Conservation (phyloP, 805 yeast species). For the Zygoascus ofunaensis region DNA sequence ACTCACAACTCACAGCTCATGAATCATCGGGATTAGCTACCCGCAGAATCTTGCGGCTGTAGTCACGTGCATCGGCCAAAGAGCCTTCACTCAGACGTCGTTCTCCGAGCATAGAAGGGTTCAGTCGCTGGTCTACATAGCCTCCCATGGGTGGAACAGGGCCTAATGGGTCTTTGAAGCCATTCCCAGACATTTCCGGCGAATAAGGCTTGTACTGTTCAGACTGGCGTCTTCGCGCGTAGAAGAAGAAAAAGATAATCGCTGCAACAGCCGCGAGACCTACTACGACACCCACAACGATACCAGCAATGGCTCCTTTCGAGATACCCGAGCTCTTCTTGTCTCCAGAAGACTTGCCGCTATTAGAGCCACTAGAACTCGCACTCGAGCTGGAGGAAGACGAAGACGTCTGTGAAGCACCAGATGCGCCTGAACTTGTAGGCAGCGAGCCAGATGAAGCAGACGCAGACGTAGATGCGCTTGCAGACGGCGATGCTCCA, state of each 20-base stretch:
- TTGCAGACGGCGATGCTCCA: slow-evolving; percentile 17
- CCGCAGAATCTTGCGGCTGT: slow-evolving; percentile 67
- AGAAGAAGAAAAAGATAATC: slow-evolving; percentile 35
- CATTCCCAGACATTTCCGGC: slow-evolving; percentile 15
- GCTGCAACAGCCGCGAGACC: slow-evolving; percentile 37
- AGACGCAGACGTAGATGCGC: slow-evolving; percentile 10
- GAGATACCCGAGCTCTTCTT: slow-evolving; percentile 19
- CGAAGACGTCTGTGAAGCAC: slow-evolving; percentile 17
- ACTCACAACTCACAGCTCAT: too few species aligned
- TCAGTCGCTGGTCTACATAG: slow-evolving; percentile 54
- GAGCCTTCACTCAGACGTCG: slow-evolving; percentile 80
- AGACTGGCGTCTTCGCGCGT: slow-evolving; percentile 37
- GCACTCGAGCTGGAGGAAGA: slow-evolving; percentile 16
- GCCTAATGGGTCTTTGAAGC: slow-evolving; percentile 22
- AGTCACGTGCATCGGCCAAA: slow-evolving; percentile 77
- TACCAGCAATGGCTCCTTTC: slow-evolving; percentile 52
- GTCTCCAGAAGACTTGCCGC: slow-evolving; percentile 19
- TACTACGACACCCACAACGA: slow-evolving; percentile 45
- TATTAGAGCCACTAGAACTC: slow-evolving; percentile 18
- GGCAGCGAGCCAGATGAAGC: slow-evolving; percentile 14
- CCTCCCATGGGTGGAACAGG: slow-evolving; percentile 13
- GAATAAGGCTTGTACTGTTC: slow-evolving; percentile 18
- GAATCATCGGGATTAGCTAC: slow-evolving; percentile 80
- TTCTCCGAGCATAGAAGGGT: slow-evolving; percentile 72
- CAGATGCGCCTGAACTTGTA: slow-evolving; percentile 18